Evolutionary conservation across 2,329 filamentous ascomycete species (phyloP).

Genomic region (Cyphellophora europaea): DNA sequence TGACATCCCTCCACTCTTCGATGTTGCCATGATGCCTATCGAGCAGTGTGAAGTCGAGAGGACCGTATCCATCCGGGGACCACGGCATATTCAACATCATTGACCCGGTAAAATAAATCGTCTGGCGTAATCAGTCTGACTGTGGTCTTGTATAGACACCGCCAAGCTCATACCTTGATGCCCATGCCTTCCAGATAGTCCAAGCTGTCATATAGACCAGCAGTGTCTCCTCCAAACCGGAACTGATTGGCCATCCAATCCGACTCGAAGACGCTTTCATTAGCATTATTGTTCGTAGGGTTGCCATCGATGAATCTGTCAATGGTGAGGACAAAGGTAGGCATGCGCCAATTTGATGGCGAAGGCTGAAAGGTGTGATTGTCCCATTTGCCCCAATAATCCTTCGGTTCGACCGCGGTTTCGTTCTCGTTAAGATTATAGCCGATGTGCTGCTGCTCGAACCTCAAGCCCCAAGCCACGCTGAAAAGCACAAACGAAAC

Average conservation of each 20-base stretch:
- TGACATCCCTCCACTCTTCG: slow-evolving; percentile 36
- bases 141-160: background rate
- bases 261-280: slow-evolving; percentile 42
- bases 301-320: slow-evolving; percentile 47
- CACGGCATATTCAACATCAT: slow-evolving; percentile 46
- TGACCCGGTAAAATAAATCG: slow-evolving; percentile 42
- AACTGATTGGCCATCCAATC: slow-evolving; percentile 42
- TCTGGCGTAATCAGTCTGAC: too few relatives aligned
- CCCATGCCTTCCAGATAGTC: slow-evolving; percentile 47
- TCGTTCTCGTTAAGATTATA: slow-evolving; percentile 45
- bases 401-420: slow-evolving; percentile 34
- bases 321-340: slow-evolving; percentile 46
- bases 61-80: slow-evolving; percentile 40
- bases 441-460: slow-evolving; percentile 24
- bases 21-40: slow-evolving; percentile 45
- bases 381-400: slow-evolving; percentile 39
- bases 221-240: slow-evolving; percentile 42
- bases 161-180: slow-evolving; percentile 30
- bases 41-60: slow-evolving; percentile 44
- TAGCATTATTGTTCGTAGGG: slow-evolving; percentile 43
- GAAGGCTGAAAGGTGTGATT: slow-evolving; percentile 34
- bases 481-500: background rate
- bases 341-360: slow-evolving; percentile 44
- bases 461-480: slow-evolving; percentile 5
- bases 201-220: slow-evolving; percentile 39